phyloP scores from a whole-genome alignment of 2,329 filamentous ascomycete genomes.

The Orbilia ellipsospora region DNA sequence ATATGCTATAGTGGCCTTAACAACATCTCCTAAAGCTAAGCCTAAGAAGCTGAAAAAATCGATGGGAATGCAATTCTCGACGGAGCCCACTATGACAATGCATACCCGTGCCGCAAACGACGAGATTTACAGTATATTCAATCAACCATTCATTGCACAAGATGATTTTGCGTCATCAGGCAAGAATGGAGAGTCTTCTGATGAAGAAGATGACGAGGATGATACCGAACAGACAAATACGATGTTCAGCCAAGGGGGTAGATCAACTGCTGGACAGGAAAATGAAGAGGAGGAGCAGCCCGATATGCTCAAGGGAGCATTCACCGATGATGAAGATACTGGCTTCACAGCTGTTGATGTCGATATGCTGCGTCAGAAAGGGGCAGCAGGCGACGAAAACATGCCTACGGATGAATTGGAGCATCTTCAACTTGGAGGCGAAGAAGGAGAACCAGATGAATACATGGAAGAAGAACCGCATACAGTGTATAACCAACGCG shows the following conservation, averaged over 20 bases:
- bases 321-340: constrained; percentile 47
- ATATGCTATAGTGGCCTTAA: constrained; percentile 19
- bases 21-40: constrained; percentile 66
- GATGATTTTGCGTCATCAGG: constrained; percentile 67
- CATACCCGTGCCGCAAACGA: constrained; percentile 95
- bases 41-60: constrained; percentile 76
- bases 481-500: constrained; percentile 52
- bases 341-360: constrained; percentile 58
- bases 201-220: constrained; percentile 62
- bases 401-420: constrained; percentile 59
- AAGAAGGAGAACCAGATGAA: constrained; percentile 57
- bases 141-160: constrained; percentile 74
- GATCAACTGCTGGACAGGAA: constrained; percentile 60
- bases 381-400: constrained; percentile 61
- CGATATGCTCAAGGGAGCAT: constrained; percentile 47
- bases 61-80: constrained; percentile 58
- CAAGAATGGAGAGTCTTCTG: constrained; percentile 69
- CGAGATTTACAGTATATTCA: constrained; percentile 97
- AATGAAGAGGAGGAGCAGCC: constrained; percentile 56
- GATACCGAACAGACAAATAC: constrained; percentile 61
- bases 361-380: constrained; percentile 59
- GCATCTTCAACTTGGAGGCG: constrained; percentile 45
- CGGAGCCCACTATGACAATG: constrained; percentile 89
- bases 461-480: constrained; percentile 60
- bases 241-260: constrained; percentile 61